Percentiles rank a stretch among this genome's conserved stretches.
Conservation (phyloP, 495 filamentous ascomycete species). For the Talaromyces ruber region DNA sequence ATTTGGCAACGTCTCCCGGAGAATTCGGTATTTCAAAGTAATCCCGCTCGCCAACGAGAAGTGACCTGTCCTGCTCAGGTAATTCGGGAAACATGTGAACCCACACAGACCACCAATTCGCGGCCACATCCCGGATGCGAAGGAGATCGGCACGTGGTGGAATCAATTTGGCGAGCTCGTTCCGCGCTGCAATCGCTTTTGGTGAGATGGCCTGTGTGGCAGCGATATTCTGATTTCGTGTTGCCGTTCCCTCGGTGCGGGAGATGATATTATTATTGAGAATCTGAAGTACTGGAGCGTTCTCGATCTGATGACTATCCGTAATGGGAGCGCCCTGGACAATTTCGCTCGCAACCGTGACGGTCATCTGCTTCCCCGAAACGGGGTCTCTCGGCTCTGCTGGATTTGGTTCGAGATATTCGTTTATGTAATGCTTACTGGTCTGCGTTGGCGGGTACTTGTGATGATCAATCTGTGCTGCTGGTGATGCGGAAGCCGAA, state of each 20-base stretch:
- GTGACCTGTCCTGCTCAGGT: slow-evolving; percentile 1
- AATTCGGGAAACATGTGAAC: slow-evolving; percentile 20
- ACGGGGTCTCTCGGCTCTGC: not conserved
- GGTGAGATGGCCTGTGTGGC: slow-evolving; percentile 16
- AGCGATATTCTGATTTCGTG: slow-evolving; percentile 12
- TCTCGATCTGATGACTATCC: slow-evolving; percentile 17
- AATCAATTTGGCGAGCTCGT: slow-evolving; percentile 23
- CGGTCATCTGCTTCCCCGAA: not conserved
- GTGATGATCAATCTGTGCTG: not conserved
- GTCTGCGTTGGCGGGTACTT: not conserved
- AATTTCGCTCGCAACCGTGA: not conserved
- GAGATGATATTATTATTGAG: slow-evolving; percentile 33
- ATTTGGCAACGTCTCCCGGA: slow-evolving; percentile 26
- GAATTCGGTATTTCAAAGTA: slow-evolving; percentile 11
- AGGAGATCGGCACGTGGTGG: slow-evolving; percentile 19
- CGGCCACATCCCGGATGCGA: slow-evolving; percentile 19
- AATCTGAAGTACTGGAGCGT: slow-evolving; percentile 31
- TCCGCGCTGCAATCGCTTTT: slow-evolving; percentile 18
- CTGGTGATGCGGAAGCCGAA: not conserved
- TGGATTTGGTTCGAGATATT: not conserved
- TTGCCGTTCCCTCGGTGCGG: slow-evolving; percentile 10
- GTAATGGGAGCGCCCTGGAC: not conserved
- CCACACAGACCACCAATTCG: slow-evolving; percentile 23
- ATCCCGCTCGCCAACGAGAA: slow-evolving; percentile 1
- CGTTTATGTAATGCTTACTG: not conserved